A percentile compares a stretch with the other conserved stretches of the same genome.
Evolutionary conservation across 345 rosid species (phyloP).

Genomic region (Corymbia maculata): DNA sequence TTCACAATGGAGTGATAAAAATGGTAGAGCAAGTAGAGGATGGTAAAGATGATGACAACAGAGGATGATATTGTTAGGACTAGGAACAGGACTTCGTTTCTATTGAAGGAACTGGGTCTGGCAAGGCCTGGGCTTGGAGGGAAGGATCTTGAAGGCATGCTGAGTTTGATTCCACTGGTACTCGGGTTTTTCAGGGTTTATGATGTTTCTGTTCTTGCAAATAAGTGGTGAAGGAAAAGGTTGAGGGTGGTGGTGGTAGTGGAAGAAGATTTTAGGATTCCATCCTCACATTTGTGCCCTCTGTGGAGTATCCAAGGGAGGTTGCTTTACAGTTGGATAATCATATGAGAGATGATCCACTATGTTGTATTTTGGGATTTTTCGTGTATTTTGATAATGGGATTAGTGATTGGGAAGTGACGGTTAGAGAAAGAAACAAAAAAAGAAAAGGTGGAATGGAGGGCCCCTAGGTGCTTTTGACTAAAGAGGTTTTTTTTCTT

Average conservation of each 20-base stretch:
- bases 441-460: neutral
- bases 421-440: neutral
- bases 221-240: neutral
- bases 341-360: neutral
- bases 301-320: constrained; percentile 20
- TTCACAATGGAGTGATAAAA: constrained; percentile 52
- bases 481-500: constrained; percentile 3
- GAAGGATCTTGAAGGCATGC: constrained; percentile 76
- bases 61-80: constrained; percentile 68
- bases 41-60: constrained; percentile 44
- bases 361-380: neutral
- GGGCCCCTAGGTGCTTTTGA: constrained; percentile 45
- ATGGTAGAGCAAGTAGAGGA: constrained; percentile 77
- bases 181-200: constrained; percentile 4
- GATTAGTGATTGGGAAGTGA: constrained; percentile 4
- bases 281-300: neutral
- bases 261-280: neutral
- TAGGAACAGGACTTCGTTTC: constrained; percentile 51
- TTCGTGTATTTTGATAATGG: neutral
- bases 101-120: constrained; percentile 25
- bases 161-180: neutral
- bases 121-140: constrained; percentile 29
- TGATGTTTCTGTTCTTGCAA: neutral
- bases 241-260: neutral
- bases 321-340: constrained; percentile 47